These are phyloP conservation scores for Alliaria petiolata DNA, from an alignment of 345 rosid genomes.

Conservation along the genomic window DNA sequence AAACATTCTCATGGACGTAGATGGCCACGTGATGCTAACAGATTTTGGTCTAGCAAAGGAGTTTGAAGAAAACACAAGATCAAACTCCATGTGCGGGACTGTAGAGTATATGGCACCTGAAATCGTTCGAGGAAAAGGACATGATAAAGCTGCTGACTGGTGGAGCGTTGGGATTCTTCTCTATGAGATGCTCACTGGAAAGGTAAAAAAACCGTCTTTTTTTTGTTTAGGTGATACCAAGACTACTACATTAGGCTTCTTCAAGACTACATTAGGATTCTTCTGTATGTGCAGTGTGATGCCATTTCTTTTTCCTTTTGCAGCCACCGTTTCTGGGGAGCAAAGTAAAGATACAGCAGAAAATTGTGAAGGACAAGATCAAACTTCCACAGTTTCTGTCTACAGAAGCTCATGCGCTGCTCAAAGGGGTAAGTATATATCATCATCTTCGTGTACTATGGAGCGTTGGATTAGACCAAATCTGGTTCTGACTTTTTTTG, in stretches of 20 bases:
- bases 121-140: slow-evolving; percentile 84
- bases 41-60: slow-evolving; percentile 94
- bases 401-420: slow-evolving; percentile 70
- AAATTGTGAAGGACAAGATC: slow-evolving; percentile 76
- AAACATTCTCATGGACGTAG: slow-evolving; percentile 77
- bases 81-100: slow-evolving; percentile 93
- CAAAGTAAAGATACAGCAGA: slow-evolving; percentile 64
- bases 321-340: slow-evolving; percentile 85
- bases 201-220: slow-evolving; percentile 36
- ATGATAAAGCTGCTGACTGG: slow-evolving; percentile 95
- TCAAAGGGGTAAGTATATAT: slow-evolving; percentile 63
- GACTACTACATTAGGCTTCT: too few species aligned
- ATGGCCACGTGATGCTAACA: slow-evolving; percentile 91
- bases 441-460: not conserved
- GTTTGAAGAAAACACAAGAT: slow-evolving; percentile 74
- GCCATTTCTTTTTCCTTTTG: slow-evolving; percentile 1
- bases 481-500: not conserved
- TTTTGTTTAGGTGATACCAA: not conserved
- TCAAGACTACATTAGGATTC: too few species aligned
- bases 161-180: slow-evolving; percentile 92
- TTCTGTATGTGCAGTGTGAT: not conserved
- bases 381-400: slow-evolving; percentile 70
- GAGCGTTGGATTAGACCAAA: not conserved
- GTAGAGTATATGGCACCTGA: slow-evolving; percentile 97
- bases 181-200: slow-evolving; percentile 92